phyloP scores from a whole-genome alignment of 768 basidiomycete genomes.

The Naganishia onofrii region DNA sequence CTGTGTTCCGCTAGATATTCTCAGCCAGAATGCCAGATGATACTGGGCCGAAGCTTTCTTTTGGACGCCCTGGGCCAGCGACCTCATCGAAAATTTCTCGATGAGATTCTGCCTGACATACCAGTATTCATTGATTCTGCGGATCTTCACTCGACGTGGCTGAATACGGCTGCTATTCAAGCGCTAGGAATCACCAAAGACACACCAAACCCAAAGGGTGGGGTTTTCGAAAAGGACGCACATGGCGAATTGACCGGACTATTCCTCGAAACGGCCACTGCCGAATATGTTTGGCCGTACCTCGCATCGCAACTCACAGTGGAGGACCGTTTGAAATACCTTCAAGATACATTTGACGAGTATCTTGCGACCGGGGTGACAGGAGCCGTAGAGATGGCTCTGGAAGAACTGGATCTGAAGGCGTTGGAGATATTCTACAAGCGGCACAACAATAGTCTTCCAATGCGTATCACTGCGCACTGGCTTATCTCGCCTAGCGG shows the following conservation, averaged over 20 bases:
- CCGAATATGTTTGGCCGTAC: slow-evolving; percentile 38
- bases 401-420: slow-evolving; percentile 25
- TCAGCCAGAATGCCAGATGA: slow-evolving; percentile 6
- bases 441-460: slow-evolving; percentile 21
- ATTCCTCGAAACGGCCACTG: slow-evolving; percentile 32
- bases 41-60: slow-evolving; percentile 31
- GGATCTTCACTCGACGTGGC: slow-evolving; percentile 36
- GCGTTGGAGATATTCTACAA: slow-evolving; percentile 33
- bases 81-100: slow-evolving; percentile 30
- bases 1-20: slow-evolving; percentile 4
- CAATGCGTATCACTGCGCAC: slow-evolving; percentile 30
- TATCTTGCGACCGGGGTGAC: slow-evolving; percentile 34
- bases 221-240: slow-evolving; percentile 32
- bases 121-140: slow-evolving; percentile 36
- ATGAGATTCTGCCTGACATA: slow-evolving; percentile 32
- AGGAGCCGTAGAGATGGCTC: slow-evolving; percentile 36
- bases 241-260: slow-evolving; percentile 35
- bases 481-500: slow-evolving; percentile 30
- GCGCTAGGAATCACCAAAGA: slow-evolving; percentile 30
- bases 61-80: slow-evolving; percentile 26
- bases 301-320: slow-evolving; percentile 20
- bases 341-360: slow-evolving; percentile 26
- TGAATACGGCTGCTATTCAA: slow-evolving; percentile 33
- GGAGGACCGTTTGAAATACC: slow-evolving; percentile 22
- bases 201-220: slow-evolving; percentile 34